These are phyloP conservation scores for Trichosanthes truncata DNA, from an alignment of 306 rosid genomes.

Conservation along the genomic window DNA sequence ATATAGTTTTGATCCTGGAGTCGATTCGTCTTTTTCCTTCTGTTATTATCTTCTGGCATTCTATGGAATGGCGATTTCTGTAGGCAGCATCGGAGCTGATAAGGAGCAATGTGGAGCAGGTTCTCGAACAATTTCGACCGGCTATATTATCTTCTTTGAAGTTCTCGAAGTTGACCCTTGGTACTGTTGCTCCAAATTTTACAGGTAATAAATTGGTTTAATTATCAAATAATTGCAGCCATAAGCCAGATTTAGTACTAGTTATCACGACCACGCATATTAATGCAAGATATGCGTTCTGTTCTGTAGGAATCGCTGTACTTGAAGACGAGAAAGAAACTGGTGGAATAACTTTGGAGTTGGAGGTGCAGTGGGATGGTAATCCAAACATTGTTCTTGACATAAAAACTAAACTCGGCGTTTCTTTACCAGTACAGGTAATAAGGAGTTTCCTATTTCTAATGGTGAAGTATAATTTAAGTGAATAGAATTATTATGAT, in stretches of 20 bases:
- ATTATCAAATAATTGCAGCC: background rate
- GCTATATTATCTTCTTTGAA: constrained; percentile 50
- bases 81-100: constrained; percentile 89
- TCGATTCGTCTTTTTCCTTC: background rate
- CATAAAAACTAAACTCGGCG: constrained; percentile 68
- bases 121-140: constrained; percentile 75
- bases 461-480: background rate
- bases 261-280: background rate
- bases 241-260: background rate
- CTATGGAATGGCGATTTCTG: constrained; percentile 1
- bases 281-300: background rate
- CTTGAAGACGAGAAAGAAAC: constrained; percentile 49
- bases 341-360: constrained; percentile 61
- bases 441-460: background rate
- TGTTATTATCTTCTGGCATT: background rate
- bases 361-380: constrained; percentile 98
- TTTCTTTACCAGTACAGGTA: constrained; percentile 82
- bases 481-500: background rate
- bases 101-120: constrained; percentile 57
- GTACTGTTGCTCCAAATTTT: constrained; percentile 84
- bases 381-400: constrained; percentile 68
- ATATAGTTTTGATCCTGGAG: background rate
- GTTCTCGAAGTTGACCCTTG: constrained; percentile 82
- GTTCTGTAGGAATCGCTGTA: constrained; percentile 47
- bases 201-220: constrained; percentile 41